A percentile compares a stretch with the other conserved stretches of the same genome.
phyloP scores from a whole-genome alignment of 2,329 filamentous ascomycete genomes.

The Colletotrichum karsti region DNA sequence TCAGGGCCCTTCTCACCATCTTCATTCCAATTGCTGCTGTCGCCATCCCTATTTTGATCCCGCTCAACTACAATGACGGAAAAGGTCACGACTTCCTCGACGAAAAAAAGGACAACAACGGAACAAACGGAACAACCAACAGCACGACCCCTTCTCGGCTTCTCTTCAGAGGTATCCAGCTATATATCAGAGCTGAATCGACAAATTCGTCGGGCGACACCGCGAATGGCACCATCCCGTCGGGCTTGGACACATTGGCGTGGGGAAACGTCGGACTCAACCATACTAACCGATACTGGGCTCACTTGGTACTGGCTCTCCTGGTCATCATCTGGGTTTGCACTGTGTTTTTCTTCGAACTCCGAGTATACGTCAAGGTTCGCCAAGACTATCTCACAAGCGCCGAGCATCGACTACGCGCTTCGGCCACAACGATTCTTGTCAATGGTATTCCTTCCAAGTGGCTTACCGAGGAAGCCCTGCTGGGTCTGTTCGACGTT shows the following conservation, averaged over 20 bases:
- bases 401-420: constrained; percentile 90
- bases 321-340: constrained; percentile 85
- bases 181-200: constrained; percentile 43
- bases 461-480: constrained; percentile 86
- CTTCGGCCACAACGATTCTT: constrained; percentile 94
- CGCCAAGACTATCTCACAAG: constrained; percentile 95
- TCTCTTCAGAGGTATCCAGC: not conserved
- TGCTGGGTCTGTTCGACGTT: constrained; percentile 89
- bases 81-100: constrained; percentile 62
- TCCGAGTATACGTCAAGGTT: constrained; percentile 89
- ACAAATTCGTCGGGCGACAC: constrained; percentile 32
- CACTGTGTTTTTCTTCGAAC: constrained; percentile 84
- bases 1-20: constrained; percentile 81
- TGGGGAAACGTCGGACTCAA: constrained; percentile 83
- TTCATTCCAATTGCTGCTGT: constrained; percentile 84
- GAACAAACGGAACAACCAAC: not conserved
- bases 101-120: constrained; percentile 22
- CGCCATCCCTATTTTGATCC: constrained; percentile 85
- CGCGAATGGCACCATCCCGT: constrained; percentile 36
- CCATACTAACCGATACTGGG: constrained; percentile 79
- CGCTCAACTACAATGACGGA: constrained; percentile 82
- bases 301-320: constrained; percentile 83
- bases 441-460: constrained; percentile 90
- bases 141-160: constrained; percentile 13
- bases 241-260: constrained; percentile 81